phyloP scores from a whole-genome alignment of 441 rosid species.

The Corymbia calophylla region DNA sequence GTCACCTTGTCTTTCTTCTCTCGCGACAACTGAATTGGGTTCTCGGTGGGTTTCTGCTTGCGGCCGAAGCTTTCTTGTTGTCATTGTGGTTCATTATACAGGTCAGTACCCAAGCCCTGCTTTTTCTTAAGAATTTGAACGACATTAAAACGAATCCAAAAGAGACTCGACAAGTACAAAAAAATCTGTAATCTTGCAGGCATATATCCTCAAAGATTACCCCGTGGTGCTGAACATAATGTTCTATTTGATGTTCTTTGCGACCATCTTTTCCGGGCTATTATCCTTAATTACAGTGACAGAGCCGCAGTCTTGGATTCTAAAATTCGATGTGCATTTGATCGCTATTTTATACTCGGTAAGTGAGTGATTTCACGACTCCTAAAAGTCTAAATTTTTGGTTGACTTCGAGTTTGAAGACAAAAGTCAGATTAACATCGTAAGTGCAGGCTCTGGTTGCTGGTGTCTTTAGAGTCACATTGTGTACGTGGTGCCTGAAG shows the following conservation, averaged over 20 bases:
- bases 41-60: neutral
- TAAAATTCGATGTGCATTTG: slow-evolving; percentile 21
- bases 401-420: neutral
- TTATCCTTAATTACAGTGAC: slow-evolving; percentile 22
- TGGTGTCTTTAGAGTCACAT: neutral
- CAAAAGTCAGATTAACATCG: too few relatives aligned
- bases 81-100: neutral
- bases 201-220: slow-evolving; percentile 28
- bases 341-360: slow-evolving; percentile 5
- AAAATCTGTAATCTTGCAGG: slow-evolving; percentile 9
- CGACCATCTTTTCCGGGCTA: slow-evolving; percentile 15
- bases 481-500: slow-evolving; percentile 21
- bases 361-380: neutral
- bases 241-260: slow-evolving; percentile 12
- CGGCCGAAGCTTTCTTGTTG: neutral
- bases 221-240: slow-evolving; percentile 27
- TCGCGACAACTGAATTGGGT: neutral
- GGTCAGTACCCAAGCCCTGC: neutral
- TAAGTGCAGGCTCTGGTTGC: slow-evolving; percentile 14
- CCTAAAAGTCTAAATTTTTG: neutral
- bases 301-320: slow-evolving; percentile 35
- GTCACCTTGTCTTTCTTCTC: neutral
- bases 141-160: neutral
- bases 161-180: neutral
- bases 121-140: neutral